Evolutionary conservation across 1,284 basidiomycete genomes (phyloP), one percentile per base, ranked within the genome.

Genomic region (Serendipita sp.): DNA sequence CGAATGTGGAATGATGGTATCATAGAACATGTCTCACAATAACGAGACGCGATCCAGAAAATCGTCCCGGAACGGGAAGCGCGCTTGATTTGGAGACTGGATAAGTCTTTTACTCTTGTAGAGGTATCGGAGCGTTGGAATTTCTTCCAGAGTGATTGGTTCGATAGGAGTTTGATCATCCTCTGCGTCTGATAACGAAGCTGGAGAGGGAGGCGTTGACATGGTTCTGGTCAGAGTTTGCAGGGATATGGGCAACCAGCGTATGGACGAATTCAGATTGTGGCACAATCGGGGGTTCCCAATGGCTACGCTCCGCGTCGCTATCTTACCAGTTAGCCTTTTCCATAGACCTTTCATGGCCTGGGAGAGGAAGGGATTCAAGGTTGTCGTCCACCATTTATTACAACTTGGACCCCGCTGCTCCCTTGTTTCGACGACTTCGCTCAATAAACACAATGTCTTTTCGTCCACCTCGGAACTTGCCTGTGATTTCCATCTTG

Each of bases 41-140:
- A 87, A 73, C 15, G 83, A 85, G 32, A 87, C 74, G 58, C 77
- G 76, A 60, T 80, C 77, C 65, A 87, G 73, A 34, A 78, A 70
- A 13, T 67, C 65, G 26, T 69, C 67, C 41, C 75, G 71, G 22
- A 74, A 66, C 55, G 74, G 69, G 71, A 77, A 77, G 26, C 47
- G 72, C 64, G 42, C 66, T 65, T 0, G 62, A n/a, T 71, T 71
- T 26, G 70, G 65, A 30, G 72, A 66, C 26, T 67, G 70, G 42
- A 82, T 69, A 69, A 67, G 45, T 12, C 60, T 55, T 30, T 61
- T 70, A 12, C 69, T 69, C 61, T 72, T 73, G 70, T 82, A 85
- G 45, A 82, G 73, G 63, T 79, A 71, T 26, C 74, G 74, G 22
- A 86, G 71, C 3, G 82, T 82, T 29, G 74, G 77, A 62, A 85